These are phyloP conservation scores for Fulvia fulva DNA, from an alignment of 2,329 filamentous ascomycete species.

Conservation along the genomic window DNA sequence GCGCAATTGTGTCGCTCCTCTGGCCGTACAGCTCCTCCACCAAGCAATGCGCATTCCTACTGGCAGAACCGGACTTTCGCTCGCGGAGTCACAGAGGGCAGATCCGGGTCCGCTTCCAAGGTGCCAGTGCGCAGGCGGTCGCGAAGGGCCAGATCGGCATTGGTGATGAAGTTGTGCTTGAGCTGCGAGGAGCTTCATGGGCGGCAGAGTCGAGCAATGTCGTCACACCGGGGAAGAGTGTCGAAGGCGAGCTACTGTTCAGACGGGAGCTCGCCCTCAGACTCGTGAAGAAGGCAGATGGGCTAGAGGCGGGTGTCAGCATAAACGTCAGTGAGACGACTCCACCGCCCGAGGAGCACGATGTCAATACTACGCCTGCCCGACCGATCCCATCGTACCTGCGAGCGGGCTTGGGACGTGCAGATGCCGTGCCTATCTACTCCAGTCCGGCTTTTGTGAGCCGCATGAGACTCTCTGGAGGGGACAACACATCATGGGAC, in stretches of 20 bases:
- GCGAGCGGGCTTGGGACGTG: slow-evolving; percentile 17
- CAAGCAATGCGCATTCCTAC: slow-evolving; percentile 68
- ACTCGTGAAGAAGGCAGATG: slow-evolving; percentile 20
- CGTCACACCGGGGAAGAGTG: slow-evolving; percentile 53
- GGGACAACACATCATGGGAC: slow-evolving; percentile 56
- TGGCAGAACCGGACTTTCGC: slow-evolving; percentile 81
- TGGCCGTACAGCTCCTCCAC: slow-evolving; percentile 87
- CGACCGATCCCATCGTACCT: slow-evolving; percentile 6
- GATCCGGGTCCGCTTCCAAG: slow-evolving; percentile 71
- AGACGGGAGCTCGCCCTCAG: slow-evolving; percentile 34
- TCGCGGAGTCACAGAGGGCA: slow-evolving; percentile 74
- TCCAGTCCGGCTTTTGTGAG: slow-evolving; percentile 78
- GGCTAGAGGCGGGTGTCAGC: slow-evolving; percentile 5
- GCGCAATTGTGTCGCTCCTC: slow-evolving; percentile 74
- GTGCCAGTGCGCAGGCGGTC: slow-evolving; percentile 65
- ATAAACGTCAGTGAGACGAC: slow-evolving; percentile 17
- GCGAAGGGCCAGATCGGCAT: slow-evolving; percentile 66
- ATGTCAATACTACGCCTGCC: background rate
- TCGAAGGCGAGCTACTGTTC: slow-evolving; percentile 56
- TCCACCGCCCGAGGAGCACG: slow-evolving; percentile 16
- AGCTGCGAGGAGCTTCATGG: slow-evolving; percentile 67
- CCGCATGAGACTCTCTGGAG: slow-evolving; percentile 64
- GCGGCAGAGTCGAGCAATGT: slow-evolving; percentile 50
- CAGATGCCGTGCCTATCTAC: slow-evolving; percentile 34
- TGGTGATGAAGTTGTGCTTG: slow-evolving; percentile 69